Evolutionary conservation across 352 stramenopile species (phyloP).

Genomic region (Globisporangium canariense): DNA sequence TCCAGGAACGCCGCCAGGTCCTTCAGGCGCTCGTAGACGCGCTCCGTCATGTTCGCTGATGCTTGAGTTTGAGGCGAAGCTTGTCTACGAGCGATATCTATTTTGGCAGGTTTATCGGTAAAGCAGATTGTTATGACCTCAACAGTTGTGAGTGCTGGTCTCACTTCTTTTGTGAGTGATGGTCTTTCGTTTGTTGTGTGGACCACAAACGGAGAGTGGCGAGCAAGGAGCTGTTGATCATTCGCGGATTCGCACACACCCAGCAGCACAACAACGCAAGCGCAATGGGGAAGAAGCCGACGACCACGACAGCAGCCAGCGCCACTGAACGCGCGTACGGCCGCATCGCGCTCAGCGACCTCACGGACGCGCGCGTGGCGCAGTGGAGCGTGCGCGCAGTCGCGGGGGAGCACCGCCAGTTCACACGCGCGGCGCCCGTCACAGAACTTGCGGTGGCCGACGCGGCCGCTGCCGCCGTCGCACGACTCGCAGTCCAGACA

Average conservation of each 20-base stretch:
- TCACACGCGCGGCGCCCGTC: conserved; percentile 19
- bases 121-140: no score
- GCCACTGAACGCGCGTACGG: conserved; percentile 44
- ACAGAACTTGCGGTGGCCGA: not conserved
- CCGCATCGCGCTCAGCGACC: conserved; percentile 58
- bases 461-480: conserved; percentile 17
- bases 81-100: no score
- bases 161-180: not conserved
- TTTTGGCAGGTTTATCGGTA: no score
- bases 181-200: not conserved
- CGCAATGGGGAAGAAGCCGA: conserved; percentile 14
- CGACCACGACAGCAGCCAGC: conserved; percentile 8
- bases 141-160: not conserved
- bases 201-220: not conserved
- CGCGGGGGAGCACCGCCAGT: conserved; percentile 48
- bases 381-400: conserved; percentile 64
- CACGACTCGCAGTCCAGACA: conserved; percentile 29
- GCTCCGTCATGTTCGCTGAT: conserved; percentile 26
- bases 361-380: conserved; percentile 38
- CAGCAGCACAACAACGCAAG: not conserved
- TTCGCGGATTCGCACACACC: conserved; percentile 2
- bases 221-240: not conserved
- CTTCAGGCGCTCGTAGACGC: conserved; percentile 49
- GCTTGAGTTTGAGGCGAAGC: no score
- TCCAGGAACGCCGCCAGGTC: conserved; percentile 61